Conservation (phyloP, 345 rosid genomes). For the Xanthoceras sorbifolium region DNA sequence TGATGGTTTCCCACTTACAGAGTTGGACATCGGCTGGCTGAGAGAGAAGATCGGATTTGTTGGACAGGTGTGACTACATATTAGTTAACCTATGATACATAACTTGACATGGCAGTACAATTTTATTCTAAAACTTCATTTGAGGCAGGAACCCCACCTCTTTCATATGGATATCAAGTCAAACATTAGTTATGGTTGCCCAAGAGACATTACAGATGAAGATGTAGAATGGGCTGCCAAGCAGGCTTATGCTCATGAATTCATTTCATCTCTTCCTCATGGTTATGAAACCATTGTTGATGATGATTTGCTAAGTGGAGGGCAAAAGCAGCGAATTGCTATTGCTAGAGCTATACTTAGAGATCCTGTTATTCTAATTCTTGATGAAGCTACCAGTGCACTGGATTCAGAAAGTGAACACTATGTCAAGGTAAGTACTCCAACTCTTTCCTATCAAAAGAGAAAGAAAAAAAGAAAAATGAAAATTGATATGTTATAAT, state of each 20-base stretch:
- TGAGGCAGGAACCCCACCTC: slow-evolving; percentile 46
- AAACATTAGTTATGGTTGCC: slow-evolving; percentile 50
- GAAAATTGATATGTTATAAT: background rate
- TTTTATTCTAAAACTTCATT: slow-evolving; percentile 9
- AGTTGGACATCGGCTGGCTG: slow-evolving; percentile 45
- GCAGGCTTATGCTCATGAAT: slow-evolving; percentile 64
- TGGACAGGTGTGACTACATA: slow-evolving; percentile 39
- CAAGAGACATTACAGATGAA: slow-evolving; percentile 28
- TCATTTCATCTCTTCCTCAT: slow-evolving; percentile 59
- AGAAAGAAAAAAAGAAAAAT: too few relatives aligned
- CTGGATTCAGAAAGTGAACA: slow-evolving; percentile 50
- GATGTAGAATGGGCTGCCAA: slow-evolving; percentile 47
- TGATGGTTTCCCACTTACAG: slow-evolving; percentile 37
- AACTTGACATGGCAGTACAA: background rate
- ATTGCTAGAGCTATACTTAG: slow-evolving; percentile 60
- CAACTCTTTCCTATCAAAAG: background rate
- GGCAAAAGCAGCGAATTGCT: slow-evolving; percentile 63
- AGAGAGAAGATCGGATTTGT: slow-evolving; percentile 45
- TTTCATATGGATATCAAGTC: slow-evolving; percentile 50
- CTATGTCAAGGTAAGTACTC: slow-evolving; percentile 35
- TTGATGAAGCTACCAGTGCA: slow-evolving; percentile 70
- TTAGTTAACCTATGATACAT: background rate
- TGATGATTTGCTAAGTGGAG: slow-evolving; percentile 53
- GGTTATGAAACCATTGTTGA: slow-evolving; percentile 63
- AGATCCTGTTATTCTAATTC: slow-evolving; percentile 53